These are phyloP conservation scores for Macrophomina phaseolina DNA, from an alignment of 2,329 filamentous ascomycete genomes.

Conservation along the genomic window DNA sequence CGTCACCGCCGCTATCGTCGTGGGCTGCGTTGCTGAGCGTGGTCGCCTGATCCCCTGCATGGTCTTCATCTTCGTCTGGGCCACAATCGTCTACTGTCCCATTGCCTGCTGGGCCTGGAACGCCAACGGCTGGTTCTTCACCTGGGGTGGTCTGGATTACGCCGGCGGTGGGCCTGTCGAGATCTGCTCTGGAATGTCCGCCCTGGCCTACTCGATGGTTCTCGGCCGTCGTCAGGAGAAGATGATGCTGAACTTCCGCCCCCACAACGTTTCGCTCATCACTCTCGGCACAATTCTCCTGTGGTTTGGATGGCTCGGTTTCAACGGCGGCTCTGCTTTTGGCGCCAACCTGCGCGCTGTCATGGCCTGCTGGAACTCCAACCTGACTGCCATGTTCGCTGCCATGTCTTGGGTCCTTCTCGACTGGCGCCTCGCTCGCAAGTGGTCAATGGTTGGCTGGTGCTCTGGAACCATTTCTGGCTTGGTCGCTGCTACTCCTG, in stretches of 20 bases:
- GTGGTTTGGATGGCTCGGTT: conserved; percentile 98
- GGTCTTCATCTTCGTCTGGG: conserved; percentile 97
- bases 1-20: conserved; percentile 87
- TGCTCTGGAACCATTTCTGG: conserved; percentile 88
- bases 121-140: conserved; percentile 87
- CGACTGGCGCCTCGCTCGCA: conserved; percentile 90
- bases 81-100: conserved; percentile 96
- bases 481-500: conserved; percentile 85
- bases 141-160: conserved; percentile 93
- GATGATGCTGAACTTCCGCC: conserved; percentile 95
- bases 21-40: conserved; percentile 91
- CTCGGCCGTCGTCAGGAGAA: conserved; percentile 96
- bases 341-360: conserved; percentile 91
- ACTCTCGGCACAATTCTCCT: conserved; percentile 93
- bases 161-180: conserved; percentile 97
- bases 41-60: conserved; percentile 91
- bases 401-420: conserved; percentile 94
- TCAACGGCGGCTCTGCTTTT: conserved; percentile 96
- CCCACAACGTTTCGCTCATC: conserved; percentile 97
- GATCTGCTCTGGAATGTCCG: conserved; percentile 91
- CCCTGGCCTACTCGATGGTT: conserved; percentile 93
- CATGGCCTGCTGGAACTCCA: conserved; percentile 98
- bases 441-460: conserved; percentile 95
- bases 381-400: conserved; percentile 88
- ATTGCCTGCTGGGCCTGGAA: conserved; percentile 98